These are phyloP conservation scores for Chaetomiaceae sp. DNA, from an alignment of 2,329 filamentous ascomycete genomes.

Conservation along the genomic window DNA sequence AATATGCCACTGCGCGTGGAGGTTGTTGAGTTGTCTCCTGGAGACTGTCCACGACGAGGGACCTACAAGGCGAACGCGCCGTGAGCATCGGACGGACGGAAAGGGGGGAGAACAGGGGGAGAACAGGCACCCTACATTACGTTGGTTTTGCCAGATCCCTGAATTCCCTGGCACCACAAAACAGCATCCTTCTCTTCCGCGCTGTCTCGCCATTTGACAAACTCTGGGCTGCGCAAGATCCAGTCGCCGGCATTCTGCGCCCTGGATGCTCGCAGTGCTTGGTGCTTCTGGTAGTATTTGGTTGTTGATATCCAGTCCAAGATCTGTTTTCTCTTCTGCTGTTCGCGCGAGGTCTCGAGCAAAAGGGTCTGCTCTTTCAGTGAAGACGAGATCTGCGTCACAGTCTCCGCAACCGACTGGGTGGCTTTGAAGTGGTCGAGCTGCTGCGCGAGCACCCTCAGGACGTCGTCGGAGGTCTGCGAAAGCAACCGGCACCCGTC, in stretches of 20 bases:
- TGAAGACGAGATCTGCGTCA: not conserved
- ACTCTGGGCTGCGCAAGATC: conserved; percentile 9
- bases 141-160: conserved; percentile 23
- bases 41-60: not conserved
- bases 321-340: not conserved
- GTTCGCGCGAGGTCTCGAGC: not conserved
- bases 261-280: conserved; percentile 2
- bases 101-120: not conserved
- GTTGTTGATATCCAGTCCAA: not conserved
- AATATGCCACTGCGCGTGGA: conserved; percentile 21
- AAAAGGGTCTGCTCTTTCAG: not conserved
- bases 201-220: not conserved
- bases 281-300: not conserved
- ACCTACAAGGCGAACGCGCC: not conserved
- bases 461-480: conserved; percentile 19
- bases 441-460: conserved; percentile 16
- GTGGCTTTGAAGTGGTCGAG: conserved; percentile 16
- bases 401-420: conserved; percentile 4
- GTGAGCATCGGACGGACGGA: not conserved
- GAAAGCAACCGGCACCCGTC: conserved; percentile 20
- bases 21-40: not conserved
- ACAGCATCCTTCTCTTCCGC: conserved; percentile 1
- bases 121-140: conserved; percentile 20
- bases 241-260: conserved; percentile 20
- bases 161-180: conserved; percentile 23